Evolutionary conservation across 768 basidiomycete species (phyloP).

Genomic region (Lentinula aciculospora): DNA sequence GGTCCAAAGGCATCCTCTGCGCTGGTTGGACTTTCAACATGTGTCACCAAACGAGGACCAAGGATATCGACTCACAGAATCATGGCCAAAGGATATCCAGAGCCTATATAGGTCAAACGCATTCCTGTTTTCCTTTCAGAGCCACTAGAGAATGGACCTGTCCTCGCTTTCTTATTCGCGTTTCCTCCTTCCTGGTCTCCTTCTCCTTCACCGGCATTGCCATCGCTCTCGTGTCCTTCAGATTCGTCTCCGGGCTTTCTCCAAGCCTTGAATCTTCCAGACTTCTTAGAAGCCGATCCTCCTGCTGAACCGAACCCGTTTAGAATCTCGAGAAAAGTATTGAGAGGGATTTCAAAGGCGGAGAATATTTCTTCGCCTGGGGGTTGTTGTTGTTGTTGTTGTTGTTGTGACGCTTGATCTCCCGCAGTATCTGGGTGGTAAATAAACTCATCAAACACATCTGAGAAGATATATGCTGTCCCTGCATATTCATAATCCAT

Average conservation of each 20-base stretch:
- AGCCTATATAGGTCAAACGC: constrained; percentile 77
- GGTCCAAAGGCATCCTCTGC: constrained; percentile 78
- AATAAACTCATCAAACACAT: constrained; percentile 75
- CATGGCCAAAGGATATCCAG: constrained; percentile 73
- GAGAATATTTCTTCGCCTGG: constrained; percentile 20
- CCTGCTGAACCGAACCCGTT: constrained; percentile 90
- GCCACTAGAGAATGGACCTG: constrained; percentile 39
- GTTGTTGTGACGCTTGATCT: constrained; percentile 21
- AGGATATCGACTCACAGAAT: constrained; percentile 56
- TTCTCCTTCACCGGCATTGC: constrained; percentile 29
- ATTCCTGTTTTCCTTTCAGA: constrained; percentile 73
- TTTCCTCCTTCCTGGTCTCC: constrained; percentile 11
- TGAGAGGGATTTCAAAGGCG: constrained; percentile 80
- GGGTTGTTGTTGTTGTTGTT: constrained; percentile 23
- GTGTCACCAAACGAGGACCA: not conserved
- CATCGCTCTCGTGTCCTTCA: constrained; percentile 32
- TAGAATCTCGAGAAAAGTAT: constrained; percentile 81
- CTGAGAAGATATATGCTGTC: constrained; percentile 74
- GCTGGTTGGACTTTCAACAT: constrained; percentile 26
- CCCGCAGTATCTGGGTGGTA: constrained; percentile 42
- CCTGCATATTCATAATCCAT: constrained; percentile 36
- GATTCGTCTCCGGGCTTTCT: constrained; percentile 40
- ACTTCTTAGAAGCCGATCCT: constrained; percentile 24
- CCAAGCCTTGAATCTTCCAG: constrained; percentile 42
- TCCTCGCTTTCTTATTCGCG: constrained; percentile 3